These are phyloP conservation scores for Vigna mungo DNA, from an alignment of 306 rosid genomes.

Conservation along the genomic window DNA sequence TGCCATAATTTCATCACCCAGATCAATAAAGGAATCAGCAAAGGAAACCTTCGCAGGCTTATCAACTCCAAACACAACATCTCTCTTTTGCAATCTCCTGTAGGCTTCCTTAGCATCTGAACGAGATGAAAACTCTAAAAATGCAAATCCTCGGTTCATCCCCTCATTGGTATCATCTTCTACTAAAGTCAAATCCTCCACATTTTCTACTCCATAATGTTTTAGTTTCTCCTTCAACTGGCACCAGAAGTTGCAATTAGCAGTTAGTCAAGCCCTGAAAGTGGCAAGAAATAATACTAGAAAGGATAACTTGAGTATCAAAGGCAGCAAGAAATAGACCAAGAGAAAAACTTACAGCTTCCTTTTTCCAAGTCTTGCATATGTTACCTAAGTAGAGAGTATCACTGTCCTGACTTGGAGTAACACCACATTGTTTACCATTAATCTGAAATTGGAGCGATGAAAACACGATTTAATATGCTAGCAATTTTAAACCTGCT, in stretches of 20 bases:
- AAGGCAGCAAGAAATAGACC: conserved; percentile 40
- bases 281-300: conserved; percentile 24
- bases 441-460: conserved; percentile 81
- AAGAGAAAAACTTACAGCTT: conserved; percentile 78
- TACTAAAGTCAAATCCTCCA: conserved; percentile 84
- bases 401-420: conserved; percentile 84
- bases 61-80: conserved; percentile 91
- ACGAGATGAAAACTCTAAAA: conserved; percentile 86
- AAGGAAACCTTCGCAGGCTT: conserved; percentile 91
- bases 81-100: conserved; percentile 84
- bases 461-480: conserved; percentile 47
- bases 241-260: conserved; percentile 49
- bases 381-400: conserved; percentile 93
- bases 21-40: conserved; percentile 86
- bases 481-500: conserved; percentile 42
- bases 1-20: conserved; percentile 82
- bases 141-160: conserved; percentile 90
- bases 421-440: conserved; percentile 94
- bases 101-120: conserved; percentile 93
- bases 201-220: conserved; percentile 82
- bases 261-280: conserved; percentile 48
- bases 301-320: conserved; percentile 37
- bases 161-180: conserved; percentile 86
- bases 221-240: conserved; percentile 94
- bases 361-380: conserved; percentile 92